Evolutionary conservation across 2,329 filamentous ascomycete genomes (phyloP).

Genomic region (Cryphonectria carpinicola): DNA sequence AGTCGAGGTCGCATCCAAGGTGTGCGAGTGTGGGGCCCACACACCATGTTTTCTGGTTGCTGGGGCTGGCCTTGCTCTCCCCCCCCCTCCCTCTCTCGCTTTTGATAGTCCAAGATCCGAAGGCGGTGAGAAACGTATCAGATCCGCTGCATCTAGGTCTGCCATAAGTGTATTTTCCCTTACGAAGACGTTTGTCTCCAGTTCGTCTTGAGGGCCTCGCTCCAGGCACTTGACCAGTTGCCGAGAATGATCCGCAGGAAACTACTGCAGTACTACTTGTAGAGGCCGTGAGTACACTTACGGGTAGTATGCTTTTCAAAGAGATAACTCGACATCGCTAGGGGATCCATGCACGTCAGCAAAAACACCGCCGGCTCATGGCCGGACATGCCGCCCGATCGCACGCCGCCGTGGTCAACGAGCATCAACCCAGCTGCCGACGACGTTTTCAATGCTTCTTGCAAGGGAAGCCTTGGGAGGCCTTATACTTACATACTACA

Average conservation of each 20-base stretch:
- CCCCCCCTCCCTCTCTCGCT: neutral
- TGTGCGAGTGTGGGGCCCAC: neutral
- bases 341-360: conserved; percentile 13
- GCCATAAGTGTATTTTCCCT: neutral
- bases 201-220: neutral
- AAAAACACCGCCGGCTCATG: neutral
- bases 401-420: neutral
- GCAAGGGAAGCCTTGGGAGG: neutral
- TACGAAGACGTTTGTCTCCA: neutral
- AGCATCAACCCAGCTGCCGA: conserved; percentile 20
- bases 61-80: neutral
- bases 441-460: conserved; percentile 2
- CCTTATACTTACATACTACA: too few relatives aligned
- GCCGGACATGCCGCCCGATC: neutral
- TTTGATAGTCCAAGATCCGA: neutral
- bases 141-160: neutral
- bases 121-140: neutral
- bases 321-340: neutral
- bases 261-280: neutral
- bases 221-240: neutral
- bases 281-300: neutral
- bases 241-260: neutral
- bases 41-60: neutral
- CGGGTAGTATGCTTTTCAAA: neutral
- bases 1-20: neutral